Percentiles rank a stretch among this genome's conserved stretches.
Evolutionary conservation across 2,329 filamentous ascomycete genomes (phyloP).

Genomic region (Aureobasidium pullulans): DNA sequence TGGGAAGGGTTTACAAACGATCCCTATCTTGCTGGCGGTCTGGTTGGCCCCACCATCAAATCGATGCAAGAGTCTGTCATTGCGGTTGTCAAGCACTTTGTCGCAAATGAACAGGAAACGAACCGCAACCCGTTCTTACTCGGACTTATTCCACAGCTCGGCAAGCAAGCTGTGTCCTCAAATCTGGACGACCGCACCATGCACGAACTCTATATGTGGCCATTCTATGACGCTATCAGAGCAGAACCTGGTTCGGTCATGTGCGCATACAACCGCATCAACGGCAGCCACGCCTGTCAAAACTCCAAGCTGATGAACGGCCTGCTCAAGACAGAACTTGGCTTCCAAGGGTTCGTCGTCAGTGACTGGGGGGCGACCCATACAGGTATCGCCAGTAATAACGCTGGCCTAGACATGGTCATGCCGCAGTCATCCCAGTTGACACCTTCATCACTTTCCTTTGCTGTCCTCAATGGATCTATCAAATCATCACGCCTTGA

Average conservation of each 20-base stretch:
- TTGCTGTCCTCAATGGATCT: constrained; percentile 43
- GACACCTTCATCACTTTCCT: constrained; percentile 31
- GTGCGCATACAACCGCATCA: constrained; percentile 44
- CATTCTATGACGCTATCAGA: constrained; percentile 46
- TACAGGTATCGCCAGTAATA: constrained; percentile 48
- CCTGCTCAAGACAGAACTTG: constrained; percentile 65
- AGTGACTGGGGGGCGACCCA: constrained; percentile 52
- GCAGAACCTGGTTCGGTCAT: constrained; percentile 6
- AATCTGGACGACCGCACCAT: constrained; percentile 27
- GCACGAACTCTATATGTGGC: constrained; percentile 27
- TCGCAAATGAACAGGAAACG: constrained; percentile 15
- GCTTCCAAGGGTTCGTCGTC: constrained; percentile 43
- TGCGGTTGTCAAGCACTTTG: constrained; percentile 27
- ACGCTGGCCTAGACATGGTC: constrained; percentile 54
- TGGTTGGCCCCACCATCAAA: too few species aligned
- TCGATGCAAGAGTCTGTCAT: too few species aligned
- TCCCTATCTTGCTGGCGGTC: too few species aligned
- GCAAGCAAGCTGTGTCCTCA: constrained; percentile 21
- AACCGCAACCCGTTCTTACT: constrained; percentile 9
- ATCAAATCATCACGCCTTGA: constrained; percentile 47
- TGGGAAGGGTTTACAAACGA: too few species aligned
- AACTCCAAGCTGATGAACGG: constrained; percentile 61
- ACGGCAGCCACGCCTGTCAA: constrained; percentile 50
- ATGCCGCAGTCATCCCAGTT: constrained; percentile 17
- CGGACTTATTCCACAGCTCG: too few species aligned